Base-by-base conservation (phyloP, 371 early-diverging fungal species). In the Batrachochytrium dendrobatidis region DNA sequence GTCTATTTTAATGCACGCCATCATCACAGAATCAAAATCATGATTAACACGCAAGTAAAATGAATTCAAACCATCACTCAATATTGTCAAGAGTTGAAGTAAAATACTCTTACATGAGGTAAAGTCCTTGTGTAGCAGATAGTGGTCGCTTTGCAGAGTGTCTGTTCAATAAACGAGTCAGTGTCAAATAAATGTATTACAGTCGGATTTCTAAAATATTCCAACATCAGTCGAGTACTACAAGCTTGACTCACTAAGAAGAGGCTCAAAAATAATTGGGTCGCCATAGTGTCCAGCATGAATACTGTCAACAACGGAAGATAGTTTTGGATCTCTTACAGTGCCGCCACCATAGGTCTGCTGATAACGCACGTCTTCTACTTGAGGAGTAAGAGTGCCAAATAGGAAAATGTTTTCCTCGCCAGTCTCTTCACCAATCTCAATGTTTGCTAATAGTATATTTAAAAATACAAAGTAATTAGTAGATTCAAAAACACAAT, bases 351-450 rank as follows among this genome's bases (percentile, higher is more conserved):
- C 33, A 3, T 68, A 83, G 72, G 74, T 79, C 67, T 89, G 85
- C 26, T 78, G 75, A 68, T 93, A 91, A 46, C 95, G 86, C 57
- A 89, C 77, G 63, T 94, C 93, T 55, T 88, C 94, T 0, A 94
- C 93, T 61, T 92, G 83, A 49, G 88, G 79, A 7, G 95, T 86
- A 54, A 89, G 70, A 57, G 81, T 76, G 43, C 95, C 95, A 80
- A 94, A 94, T 71, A 87, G 79, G 72, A 89, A 94, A 69, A 94
- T 94, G 74, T 94, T 91, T 44, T 94, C 94, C 49, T 86, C 81
- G 22, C 94, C 94, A 66, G 92, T 85, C 64, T 94, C 91, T 61
- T 94, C 94, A 56, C 83, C 78, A 69, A 94, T 94, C 69, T 94
- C 95, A 72, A 94, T 89, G 71, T 94, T 94, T 61, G 95, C 95